Percentiles rank a stretch among this genome's conserved stretches.
Conservation (phyloP, 345 rosid genomes). For the Linum lewisii region DNA sequence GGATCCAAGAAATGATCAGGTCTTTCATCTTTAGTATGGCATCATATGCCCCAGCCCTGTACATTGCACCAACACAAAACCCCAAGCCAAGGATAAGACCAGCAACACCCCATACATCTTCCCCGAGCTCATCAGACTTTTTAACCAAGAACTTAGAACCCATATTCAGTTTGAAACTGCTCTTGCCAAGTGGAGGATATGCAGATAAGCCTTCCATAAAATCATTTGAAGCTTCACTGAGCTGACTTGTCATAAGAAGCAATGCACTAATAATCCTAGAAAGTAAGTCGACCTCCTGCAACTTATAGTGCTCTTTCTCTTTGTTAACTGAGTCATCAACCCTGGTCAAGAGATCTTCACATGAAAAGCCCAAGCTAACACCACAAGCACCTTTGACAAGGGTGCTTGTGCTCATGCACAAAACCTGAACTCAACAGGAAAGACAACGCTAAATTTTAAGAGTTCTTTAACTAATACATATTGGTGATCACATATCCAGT, state of each 20-base stretch:
- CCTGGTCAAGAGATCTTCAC: constrained; percentile 68
- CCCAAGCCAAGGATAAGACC: constrained; percentile 89
- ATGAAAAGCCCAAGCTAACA: constrained; percentile 74
- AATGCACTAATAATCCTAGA: constrained; percentile 52
- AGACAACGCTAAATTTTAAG: too few species aligned
- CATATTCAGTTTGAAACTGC: constrained; percentile 21
- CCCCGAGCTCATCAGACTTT: constrained; percentile 50
- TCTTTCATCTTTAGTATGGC: constrained; percentile 55
- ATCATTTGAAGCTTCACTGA: constrained; percentile 35
- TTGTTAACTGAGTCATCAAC: constrained; percentile 33
- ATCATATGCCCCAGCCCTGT: constrained; percentile 67
- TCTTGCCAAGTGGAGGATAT: constrained; percentile 28
- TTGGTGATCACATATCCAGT: too few species aligned
- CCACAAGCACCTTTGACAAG: constrained; percentile 94
- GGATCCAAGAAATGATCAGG: constrained; percentile 68
- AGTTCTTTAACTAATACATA: too few species aligned
- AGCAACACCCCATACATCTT: constrained; percentile 88
- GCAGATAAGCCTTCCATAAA: constrained; percentile 38
- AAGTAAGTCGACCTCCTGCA: constrained; percentile 48
- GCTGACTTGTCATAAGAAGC: constrained; percentile 33
- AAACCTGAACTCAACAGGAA: constrained; percentile 44
- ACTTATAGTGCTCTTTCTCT: constrained; percentile 43
- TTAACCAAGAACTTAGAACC: constrained; percentile 33
- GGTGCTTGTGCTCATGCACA: constrained; percentile 64
- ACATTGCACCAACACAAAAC: constrained; percentile 57